phyloP scores from a whole-genome alignment of 2,329 filamentous ascomycete species.

The Botrytis squamosa region DNA sequence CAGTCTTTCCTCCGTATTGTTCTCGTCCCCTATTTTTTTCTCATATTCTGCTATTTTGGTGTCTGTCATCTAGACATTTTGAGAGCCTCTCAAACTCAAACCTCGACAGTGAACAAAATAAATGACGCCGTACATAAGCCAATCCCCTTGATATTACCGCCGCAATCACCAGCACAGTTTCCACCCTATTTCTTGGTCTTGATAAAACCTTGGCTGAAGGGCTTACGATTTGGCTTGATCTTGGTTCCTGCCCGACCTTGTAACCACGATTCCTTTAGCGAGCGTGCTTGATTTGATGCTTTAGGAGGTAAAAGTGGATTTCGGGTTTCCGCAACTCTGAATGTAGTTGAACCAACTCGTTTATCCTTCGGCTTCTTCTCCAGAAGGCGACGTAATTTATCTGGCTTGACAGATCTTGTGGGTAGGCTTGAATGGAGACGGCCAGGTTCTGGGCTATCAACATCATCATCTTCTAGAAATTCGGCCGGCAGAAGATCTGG shows the following conservation, averaged over 20 bases:
- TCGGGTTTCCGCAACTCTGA: conserved; percentile 31
- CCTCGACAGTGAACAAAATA: neutral
- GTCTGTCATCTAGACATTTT: neutral
- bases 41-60: neutral
- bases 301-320: conserved; percentile 35
- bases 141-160: neutral
- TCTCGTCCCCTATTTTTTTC: neutral
- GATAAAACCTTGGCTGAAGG: conserved; percentile 33
- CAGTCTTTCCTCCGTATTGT: neutral
- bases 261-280: conserved; percentile 36
- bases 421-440: neutral
- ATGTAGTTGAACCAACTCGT: conserved; percentile 36
- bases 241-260: conserved; percentile 31
- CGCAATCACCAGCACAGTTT: neutral
- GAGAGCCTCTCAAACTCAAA: neutral
- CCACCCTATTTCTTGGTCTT: conserved; percentile 26
- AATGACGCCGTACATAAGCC: neutral
- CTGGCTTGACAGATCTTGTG: conserved; percentile 32
- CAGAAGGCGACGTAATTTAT: conserved; percentile 32
- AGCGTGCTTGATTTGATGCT: conserved; percentile 29
- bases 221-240: conserved; percentile 28
- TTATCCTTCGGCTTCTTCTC: conserved; percentile 36
- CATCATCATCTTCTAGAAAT: conserved; percentile 35
- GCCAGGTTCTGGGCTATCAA: conserved; percentile 14
- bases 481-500: conserved; percentile 37